Conservation (phyloP, 345 rosid genomes). For the Eucalyptus marginata region DNA sequence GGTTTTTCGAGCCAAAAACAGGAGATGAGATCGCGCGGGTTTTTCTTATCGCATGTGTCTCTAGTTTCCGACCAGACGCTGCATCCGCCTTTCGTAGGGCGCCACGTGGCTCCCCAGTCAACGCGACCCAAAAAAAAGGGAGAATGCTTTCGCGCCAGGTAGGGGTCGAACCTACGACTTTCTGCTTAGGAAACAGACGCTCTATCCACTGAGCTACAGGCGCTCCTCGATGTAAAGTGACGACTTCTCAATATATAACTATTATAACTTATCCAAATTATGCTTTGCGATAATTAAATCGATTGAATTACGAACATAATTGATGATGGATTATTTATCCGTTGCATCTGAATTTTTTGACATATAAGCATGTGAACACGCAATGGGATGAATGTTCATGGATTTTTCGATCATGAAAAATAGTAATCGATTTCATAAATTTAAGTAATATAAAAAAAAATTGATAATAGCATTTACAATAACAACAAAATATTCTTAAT, state of each 20-base stretch:
- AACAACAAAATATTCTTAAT: rapidly evolving
- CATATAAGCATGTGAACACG: background rate
- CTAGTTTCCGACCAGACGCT: background rate
- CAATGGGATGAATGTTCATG: background rate
- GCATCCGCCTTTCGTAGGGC: background rate
- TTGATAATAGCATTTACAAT: rapidly evolving
- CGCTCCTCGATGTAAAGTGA: background rate
- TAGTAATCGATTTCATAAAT: background rate
- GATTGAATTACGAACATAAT: background rate
- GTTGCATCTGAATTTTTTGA: background rate
- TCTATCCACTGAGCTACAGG: conserved; percentile 99
- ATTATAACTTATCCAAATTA: rapidly evolving
- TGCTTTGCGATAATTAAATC: background rate
- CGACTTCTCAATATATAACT: rapidly evolving
- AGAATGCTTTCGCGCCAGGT: conserved; percentile 49
- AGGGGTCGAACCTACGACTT: conserved; percentile 92
- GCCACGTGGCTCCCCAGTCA: background rate
- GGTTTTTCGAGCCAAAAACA: background rate
- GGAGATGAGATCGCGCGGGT: background rate
- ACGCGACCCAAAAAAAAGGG: rapidly evolving
- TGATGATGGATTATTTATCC: background rate
- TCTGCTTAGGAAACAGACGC: conserved; percentile 99
- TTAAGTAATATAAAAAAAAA: background rate
- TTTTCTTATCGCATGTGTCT: background rate
- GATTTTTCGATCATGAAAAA: background rate